Evolutionary conservation across 257 asterid species (phyloP).

Genomic region (Ilex asprella): DNA sequence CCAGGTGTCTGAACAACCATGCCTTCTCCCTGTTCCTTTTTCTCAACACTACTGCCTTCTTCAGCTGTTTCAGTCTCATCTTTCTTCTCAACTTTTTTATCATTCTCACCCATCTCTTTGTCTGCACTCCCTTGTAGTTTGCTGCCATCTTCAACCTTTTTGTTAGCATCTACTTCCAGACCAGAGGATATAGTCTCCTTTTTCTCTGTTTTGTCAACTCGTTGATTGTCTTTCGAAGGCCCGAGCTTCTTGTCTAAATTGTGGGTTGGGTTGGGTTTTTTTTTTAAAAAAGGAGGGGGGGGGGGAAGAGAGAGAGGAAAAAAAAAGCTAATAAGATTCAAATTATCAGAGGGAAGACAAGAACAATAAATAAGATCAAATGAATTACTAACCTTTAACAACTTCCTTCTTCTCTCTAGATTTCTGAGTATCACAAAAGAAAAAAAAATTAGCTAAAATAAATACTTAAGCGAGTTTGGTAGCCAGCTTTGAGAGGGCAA

Average conservation of each 20-base stretch:
- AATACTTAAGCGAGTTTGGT: no score
- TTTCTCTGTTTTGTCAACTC: constrained; percentile 26
- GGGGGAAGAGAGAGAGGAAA: background rate
- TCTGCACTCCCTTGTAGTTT: constrained; percentile 21
- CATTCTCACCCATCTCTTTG: constrained; percentile 35
- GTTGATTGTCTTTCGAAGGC: constrained; percentile 28
- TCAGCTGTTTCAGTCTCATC: constrained; percentile 31
- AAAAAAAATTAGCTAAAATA: constrained; percentile 10
- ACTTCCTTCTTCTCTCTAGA: constrained; percentile 45
- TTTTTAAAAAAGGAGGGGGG: no score
- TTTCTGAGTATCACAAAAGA: constrained; percentile 28
- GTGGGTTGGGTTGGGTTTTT: no score
- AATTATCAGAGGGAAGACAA: background rate
- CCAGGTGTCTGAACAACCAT: constrained; percentile 31
- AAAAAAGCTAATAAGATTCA: background rate
- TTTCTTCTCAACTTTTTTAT: constrained; percentile 30
- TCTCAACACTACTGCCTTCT: constrained; percentile 23
- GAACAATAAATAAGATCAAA: constrained; percentile 5
- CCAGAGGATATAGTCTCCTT: constrained; percentile 38
- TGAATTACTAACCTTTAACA: constrained; percentile 56
- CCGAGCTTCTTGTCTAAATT: constrained; percentile 33
- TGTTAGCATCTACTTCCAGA: constrained; percentile 30
- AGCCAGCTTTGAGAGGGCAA: no score
- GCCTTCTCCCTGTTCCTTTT: constrained; percentile 31
- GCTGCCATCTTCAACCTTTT: constrained; percentile 33